A percentile compares a stretch with the other conserved stretches of the same genome.
Evolutionary conservation across 768 basidiomycete species (phyloP).

Genomic region (Pulveroboletus sp.): DNA sequence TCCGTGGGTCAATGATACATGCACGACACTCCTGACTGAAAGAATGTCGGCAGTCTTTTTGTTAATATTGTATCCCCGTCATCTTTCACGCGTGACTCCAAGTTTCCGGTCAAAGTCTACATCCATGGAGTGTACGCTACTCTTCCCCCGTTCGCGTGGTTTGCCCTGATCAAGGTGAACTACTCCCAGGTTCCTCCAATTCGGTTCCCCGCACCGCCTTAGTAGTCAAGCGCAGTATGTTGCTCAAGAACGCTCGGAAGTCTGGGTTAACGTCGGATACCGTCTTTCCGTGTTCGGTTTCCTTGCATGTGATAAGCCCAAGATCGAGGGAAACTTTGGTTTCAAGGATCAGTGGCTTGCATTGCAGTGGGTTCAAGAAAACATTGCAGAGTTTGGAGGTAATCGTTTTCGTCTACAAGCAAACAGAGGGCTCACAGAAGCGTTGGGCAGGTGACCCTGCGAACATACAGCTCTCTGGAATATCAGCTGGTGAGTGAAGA

Average conservation of each 20-base stretch:
- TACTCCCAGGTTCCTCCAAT: conserved; percentile 63
- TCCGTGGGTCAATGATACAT: conserved; percentile 39
- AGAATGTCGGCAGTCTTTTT: conserved; percentile 46
- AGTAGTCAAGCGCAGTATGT: conserved; percentile 64
- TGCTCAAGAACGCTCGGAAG: conserved; percentile 59
- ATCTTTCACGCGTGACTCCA: conserved; percentile 36
- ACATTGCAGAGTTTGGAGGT: conserved; percentile 72
- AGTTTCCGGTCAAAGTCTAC: conserved; percentile 68
- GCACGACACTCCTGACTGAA: background rate
- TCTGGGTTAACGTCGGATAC: conserved; percentile 79
- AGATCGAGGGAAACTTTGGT: conserved; percentile 70
- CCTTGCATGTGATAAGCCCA: conserved; percentile 61
- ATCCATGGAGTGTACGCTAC: conserved; percentile 68
- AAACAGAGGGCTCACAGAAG: background rate
- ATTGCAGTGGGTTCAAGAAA: conserved; percentile 66
- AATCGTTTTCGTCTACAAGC: background rate
- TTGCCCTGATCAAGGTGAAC: background rate
- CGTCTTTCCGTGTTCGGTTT: conserved; percentile 77
- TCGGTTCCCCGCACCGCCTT: conserved; percentile 68
- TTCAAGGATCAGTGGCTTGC: conserved; percentile 86
- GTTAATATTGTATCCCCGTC: conserved; percentile 63
- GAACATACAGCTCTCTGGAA: conserved; percentile 60
- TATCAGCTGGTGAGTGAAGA: conserved; percentile 59
- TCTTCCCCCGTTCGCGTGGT: too few relatives aligned
- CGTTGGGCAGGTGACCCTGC: conserved; percentile 50